phyloP scores from a whole-genome alignment of 2,329 filamentous ascomycete genomes.

The Trichoderma sp. region DNA sequence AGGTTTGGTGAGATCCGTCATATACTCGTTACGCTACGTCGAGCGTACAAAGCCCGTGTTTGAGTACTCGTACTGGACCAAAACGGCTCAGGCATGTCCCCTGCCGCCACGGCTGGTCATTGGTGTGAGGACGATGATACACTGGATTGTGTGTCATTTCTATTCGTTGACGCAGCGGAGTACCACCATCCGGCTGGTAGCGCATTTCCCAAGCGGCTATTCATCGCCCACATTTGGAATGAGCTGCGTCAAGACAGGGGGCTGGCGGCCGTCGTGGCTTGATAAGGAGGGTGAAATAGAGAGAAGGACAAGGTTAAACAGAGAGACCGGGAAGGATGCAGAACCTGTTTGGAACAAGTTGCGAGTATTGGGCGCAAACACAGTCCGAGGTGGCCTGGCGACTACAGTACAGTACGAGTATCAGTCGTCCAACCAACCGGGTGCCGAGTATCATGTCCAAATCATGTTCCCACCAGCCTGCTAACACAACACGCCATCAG shows the following conservation, averaged over 20 bases:
- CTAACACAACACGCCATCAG: neutral
- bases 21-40: neutral
- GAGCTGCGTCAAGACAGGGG: conserved; percentile 17
- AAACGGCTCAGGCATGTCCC: neutral
- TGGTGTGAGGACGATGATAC: neutral
- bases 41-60: neutral
- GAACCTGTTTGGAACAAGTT: neutral
- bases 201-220: conserved; percentile 15
- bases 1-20: neutral
- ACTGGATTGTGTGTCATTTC: neutral
- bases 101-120: neutral
- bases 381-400: neutral
- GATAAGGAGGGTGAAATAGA: neutral
- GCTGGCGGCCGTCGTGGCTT: neutral
- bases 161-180: conserved; percentile 14
- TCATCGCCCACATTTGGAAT: conserved; percentile 12
- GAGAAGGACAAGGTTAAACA: neutral
- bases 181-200: neutral
- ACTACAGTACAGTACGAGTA: neutral
- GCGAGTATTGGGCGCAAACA: neutral
- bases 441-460: neutral
- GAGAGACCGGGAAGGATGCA: neutral
- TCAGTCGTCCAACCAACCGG: neutral
- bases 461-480: neutral
- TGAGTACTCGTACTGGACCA: neutral